Evolutionary conservation across 2,329 filamentous ascomycete genomes (phyloP).

Genomic region (Thyridium curvatum): DNA sequence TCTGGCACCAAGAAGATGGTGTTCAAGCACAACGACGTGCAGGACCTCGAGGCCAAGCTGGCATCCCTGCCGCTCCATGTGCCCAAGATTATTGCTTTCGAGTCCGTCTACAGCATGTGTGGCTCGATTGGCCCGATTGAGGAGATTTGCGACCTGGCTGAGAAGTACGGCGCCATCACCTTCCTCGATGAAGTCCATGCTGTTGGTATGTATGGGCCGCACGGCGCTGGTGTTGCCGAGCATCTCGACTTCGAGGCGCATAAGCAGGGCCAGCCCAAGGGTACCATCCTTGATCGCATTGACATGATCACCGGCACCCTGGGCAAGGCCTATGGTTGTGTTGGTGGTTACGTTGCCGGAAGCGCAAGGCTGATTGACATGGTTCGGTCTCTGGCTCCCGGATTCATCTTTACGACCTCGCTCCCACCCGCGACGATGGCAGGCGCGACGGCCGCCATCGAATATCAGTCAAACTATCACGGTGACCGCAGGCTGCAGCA

Average conservation of each 20-base stretch:
- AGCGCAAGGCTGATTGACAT: slow-evolving; percentile 82
- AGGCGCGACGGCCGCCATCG: slow-evolving; percentile 82
- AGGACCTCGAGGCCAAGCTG: slow-evolving; percentile 85
- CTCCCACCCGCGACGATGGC: slow-evolving; percentile 96
- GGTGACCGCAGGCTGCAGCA: slow-evolving; percentile 91
- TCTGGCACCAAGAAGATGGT: slow-evolving; percentile 96
- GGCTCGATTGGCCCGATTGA: slow-evolving; percentile 94
- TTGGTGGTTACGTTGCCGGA: slow-evolving; percentile 95
- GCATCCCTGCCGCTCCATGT: slow-evolving; percentile 77
- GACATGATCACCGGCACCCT: slow-evolving; percentile 98
- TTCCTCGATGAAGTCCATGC: slow-evolving; percentile 98
- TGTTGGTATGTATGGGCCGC: slow-evolving; percentile 97
- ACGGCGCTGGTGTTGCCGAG: slow-evolving; percentile 92
- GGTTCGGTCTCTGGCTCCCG: slow-evolving; percentile 88
- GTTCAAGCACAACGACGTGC: slow-evolving; percentile 97
- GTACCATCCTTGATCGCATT: slow-evolving; percentile 89
- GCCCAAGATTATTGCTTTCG: slow-evolving; percentile 97
- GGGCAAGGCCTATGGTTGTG: slow-evolving; percentile 95
- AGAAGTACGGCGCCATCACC: slow-evolving; percentile 96
- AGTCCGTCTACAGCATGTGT: slow-evolving; percentile 99
- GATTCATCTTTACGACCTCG: slow-evolving; percentile 98
- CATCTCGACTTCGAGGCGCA: slow-evolving; percentile 93
- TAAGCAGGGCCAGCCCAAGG: slow-evolving; percentile 62
- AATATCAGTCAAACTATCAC: slow-evolving; percentile 82
- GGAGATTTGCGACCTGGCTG: slow-evolving; percentile 89